Percentiles rank a stretch among this genome's conserved stretches.
Conservation (phyloP, 805 yeast genomes). For the Blastobotrys robertii region DNA sequence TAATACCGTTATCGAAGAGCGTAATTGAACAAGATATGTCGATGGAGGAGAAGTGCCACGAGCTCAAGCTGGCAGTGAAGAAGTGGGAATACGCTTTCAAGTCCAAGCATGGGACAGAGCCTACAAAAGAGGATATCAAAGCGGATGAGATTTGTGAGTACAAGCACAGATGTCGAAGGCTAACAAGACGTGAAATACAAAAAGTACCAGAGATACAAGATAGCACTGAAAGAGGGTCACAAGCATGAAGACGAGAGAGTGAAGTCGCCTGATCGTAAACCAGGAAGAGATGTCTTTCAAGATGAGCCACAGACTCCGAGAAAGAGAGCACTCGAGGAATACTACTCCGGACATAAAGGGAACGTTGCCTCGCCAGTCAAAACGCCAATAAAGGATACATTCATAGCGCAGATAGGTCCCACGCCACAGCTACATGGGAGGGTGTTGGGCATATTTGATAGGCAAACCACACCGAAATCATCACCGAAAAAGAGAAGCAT, state of each 20-base stretch:
- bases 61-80: slow-evolving; percentile 38
- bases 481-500: too few relatives aligned
- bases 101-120: slow-evolving; percentile 33
- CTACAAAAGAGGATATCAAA: slow-evolving; percentile 40
- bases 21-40: neutral
- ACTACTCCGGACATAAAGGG: neutral
- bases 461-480: too few relatives aligned
- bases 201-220: slow-evolving; percentile 12
- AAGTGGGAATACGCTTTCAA: slow-evolving; percentile 45
- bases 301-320: neutral
- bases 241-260: neutral
- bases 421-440: slow-evolving; percentile 81
- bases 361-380: neutral
- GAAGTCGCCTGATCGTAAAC: neutral
- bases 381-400: slow-evolving; percentile 1
- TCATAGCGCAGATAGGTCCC: slow-evolving; percentile 52
- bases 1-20: neutral
- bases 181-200: slow-evolving; percentile 10
- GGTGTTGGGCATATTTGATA: slow-evolving; percentile 30
- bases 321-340: neutral
- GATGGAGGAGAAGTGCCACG: slow-evolving; percentile 1
- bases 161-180: too few relatives aligned
- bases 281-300: neutral
- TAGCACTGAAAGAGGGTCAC: neutral
- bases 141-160: slow-evolving; percentile 16